A percentile compares a stretch with the other conserved stretches of the same genome.
These are phyloP conservation scores for Datisca glomerata DNA, from an alignment of 306 rosid species.

Conservation along the genomic window DNA sequence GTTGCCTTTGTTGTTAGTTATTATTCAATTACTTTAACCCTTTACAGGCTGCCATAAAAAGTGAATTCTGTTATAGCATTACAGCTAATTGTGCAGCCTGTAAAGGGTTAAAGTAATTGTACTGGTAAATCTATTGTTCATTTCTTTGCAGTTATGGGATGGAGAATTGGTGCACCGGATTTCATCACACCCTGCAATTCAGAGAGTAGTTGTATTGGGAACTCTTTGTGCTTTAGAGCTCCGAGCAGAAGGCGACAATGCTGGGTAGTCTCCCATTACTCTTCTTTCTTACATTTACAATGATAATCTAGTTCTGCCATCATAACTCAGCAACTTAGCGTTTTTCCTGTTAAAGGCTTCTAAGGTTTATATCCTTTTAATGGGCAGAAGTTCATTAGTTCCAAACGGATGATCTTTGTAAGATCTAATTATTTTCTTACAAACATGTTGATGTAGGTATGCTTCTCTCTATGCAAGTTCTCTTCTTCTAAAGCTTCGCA, in stretches of 20 bases:
- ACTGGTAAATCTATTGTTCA: not conserved
- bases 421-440: too few species aligned
- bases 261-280: slow-evolving; percentile 43
- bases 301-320: not conserved
- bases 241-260: slow-evolving; percentile 58
- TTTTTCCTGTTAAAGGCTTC: too few species aligned
- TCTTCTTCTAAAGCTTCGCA: slow-evolving; percentile 60
- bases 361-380: too few species aligned
- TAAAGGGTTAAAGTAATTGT: not conserved
- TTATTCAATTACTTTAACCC: too few species aligned
- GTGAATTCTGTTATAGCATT: too few species aligned
- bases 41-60: too few species aligned
- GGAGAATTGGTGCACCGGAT: slow-evolving; percentile 48
- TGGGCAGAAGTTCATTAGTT: too few species aligned
- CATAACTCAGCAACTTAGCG: too few species aligned
- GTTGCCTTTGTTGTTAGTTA: too few species aligned
- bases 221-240: slow-evolving; percentile 85
- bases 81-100: too few species aligned
- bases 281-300: not conserved
- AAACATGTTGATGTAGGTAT: slow-evolving; percentile 67
- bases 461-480: slow-evolving; percentile 61
- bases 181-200: slow-evolving; percentile 59
- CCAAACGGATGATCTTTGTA: too few species aligned
- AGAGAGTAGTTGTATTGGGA: slow-evolving; percentile 72
- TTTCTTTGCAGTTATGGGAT: slow-evolving; percentile 75